Evolutionary conservation across 345 rosid species (phyloP).

Genomic region (Toxicodendron radicans): DNA sequence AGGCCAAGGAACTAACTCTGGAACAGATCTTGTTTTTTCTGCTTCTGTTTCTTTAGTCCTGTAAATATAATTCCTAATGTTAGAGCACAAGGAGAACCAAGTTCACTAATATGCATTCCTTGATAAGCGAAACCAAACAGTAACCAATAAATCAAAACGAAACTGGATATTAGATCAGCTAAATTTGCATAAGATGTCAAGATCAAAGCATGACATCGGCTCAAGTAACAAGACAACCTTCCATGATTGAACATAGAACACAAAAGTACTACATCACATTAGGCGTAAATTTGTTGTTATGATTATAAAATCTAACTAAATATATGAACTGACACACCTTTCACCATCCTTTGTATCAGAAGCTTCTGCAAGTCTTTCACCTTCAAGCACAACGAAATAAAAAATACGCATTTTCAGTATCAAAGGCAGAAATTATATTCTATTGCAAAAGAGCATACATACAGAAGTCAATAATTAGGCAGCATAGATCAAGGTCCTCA

Average conservation of each 20-base stretch:
- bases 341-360: conserved; percentile 32
- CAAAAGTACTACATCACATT: background rate
- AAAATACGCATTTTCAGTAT: conserved; percentile 11
- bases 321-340: conserved; percentile 42
- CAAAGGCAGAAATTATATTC: background rate
- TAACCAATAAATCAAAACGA: background rate
- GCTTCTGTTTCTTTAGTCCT: conserved; percentile 34
- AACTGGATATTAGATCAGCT: background rate
- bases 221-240: background rate
- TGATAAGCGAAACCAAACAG: background rate
- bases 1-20: conserved; percentile 40
- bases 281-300: background rate
- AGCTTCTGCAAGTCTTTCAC: conserved; percentile 45
- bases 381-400: conserved; percentile 32
- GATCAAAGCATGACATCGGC: background rate
- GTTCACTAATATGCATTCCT: background rate
- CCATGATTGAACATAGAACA: background rate
- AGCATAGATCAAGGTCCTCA: background rate
- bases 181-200: background rate
- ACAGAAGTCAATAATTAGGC: background rate
- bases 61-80: conserved; percentile 12
- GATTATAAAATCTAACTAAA: background rate
- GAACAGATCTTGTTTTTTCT: conserved; percentile 32
- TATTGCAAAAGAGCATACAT: background rate
- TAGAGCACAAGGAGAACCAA: background rate